These are phyloP conservation scores for Apophysomyces trapeziformis DNA, from an alignment of 371 early-diverging fungal genomes.

Conservation along the genomic window DNA sequence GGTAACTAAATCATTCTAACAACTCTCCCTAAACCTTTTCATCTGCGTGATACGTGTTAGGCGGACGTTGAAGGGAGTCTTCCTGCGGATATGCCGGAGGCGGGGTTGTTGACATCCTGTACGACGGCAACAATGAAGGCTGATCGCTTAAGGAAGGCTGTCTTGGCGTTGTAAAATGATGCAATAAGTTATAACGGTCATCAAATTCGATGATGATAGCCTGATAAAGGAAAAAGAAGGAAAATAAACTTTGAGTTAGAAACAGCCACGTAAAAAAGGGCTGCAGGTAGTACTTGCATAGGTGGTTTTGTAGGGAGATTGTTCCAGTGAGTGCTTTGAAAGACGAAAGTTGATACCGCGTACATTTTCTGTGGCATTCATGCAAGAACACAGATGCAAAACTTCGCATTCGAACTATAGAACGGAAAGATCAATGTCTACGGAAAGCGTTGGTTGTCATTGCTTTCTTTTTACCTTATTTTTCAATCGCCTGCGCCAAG, in stretches of 20 bases:
- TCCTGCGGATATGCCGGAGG: conserved; percentile 32
- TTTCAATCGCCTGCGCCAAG: conserved; percentile 34
- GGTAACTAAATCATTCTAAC: not conserved
- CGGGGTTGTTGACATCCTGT: conserved; percentile 10
- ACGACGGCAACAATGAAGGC: conserved; percentile 6
- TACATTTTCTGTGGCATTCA: conserved; percentile 56
- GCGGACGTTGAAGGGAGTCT: conserved; percentile 24
- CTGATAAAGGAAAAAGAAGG: conserved; percentile 18
- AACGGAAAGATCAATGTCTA: conserved; percentile 8
- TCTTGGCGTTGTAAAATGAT: conserved; percentile 35
- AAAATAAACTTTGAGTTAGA: conserved; percentile 12
- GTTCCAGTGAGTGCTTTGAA: conserved; percentile 29
- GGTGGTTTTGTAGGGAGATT: conserved; percentile 21
- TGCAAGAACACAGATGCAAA: conserved; percentile 42
- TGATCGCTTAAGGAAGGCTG: conserved; percentile 5
- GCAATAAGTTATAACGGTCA: conserved; percentile 42
- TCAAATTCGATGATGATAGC: conserved; percentile 49
- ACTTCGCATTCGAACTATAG: conserved; percentile 40
- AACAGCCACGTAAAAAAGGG: conserved; percentile 4
- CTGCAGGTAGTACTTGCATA: conserved; percentile 34
- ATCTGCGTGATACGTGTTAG: conserved; percentile 31
- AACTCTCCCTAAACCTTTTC: conserved; percentile 28
- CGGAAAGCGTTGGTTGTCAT: not conserved
- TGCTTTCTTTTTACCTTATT: conserved; percentile 21
- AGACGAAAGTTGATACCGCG: conserved; percentile 49